These are phyloP conservation scores for Ustilago hordei DNA, from an alignment of 1,284 basidiomycete genomes.

Conservation along the genomic window DNA sequence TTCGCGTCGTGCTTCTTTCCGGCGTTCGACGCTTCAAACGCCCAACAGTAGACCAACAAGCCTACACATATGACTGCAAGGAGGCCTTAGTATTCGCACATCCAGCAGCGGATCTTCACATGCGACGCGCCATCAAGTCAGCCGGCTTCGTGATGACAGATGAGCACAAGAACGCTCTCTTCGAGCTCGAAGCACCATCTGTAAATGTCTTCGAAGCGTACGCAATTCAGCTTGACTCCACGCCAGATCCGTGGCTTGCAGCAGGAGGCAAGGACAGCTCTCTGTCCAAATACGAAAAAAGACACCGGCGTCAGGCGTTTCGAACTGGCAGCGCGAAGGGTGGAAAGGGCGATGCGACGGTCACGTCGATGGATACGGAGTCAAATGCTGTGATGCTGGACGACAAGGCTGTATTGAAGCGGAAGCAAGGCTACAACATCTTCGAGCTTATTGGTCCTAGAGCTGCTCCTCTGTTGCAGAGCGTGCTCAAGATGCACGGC, in stretches of 20 bases:
- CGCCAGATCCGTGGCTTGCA: conserved; percentile 52
- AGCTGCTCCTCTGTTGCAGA: conserved; percentile 44
- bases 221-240: conserved; percentile 39
- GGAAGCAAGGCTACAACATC: conserved; percentile 59
- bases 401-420: conserved; percentile 12
- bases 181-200: conserved; percentile 6
- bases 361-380: background rate
- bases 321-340: conserved; percentile 5
- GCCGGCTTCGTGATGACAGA: conserved; percentile 31
- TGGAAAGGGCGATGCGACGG: background rate
- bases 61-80: conserved; percentile 16
- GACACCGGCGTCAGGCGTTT: conserved; percentile 19
- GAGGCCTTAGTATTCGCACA: conserved; percentile 51
- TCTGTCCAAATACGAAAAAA: conserved; percentile 38
- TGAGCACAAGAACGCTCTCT: conserved; percentile 29
- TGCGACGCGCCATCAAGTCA: conserved; percentile 42
- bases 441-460: conserved; percentile 62
- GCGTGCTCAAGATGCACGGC: conserved; percentile 44
- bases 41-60: background rate
- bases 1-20: conserved; percentile 24
- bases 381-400: conserved; percentile 2
- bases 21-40: conserved; percentile 7
- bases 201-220: background rate
- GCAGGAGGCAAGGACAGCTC: conserved; percentile 48
- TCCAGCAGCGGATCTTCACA: conserved; percentile 48